phyloP scores from a whole-genome alignment of 2,329 filamentous ascomycete species.

The Nakataea oryzae region DNA sequence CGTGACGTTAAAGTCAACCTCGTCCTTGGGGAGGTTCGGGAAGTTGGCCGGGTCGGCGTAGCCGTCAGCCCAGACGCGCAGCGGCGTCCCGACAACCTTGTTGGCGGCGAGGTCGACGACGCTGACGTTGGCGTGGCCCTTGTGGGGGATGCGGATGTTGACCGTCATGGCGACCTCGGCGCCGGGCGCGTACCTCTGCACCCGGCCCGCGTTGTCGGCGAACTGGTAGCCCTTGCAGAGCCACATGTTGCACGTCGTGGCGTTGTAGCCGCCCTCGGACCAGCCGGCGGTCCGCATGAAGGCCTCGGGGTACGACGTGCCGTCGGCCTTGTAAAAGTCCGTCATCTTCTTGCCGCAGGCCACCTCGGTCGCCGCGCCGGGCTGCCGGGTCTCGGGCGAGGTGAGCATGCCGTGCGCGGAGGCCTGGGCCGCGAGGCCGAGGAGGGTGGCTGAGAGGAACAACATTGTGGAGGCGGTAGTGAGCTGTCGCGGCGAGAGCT shows the following conservation, averaged over 20 bases:
- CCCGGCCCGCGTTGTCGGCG: slow-evolving; percentile 25
- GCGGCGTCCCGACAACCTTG: slow-evolving; percentile 33
- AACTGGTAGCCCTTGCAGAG: slow-evolving; percentile 29
- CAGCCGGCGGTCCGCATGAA: slow-evolving; percentile 15
- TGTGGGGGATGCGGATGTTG: slow-evolving; percentile 33
- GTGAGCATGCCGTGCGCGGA: slow-evolving; percentile 16
- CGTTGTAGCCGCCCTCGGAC: slow-evolving; percentile 12
- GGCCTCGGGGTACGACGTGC: slow-evolving; percentile 22
- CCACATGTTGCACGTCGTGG: slow-evolving; percentile 23
- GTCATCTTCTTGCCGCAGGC: slow-evolving; percentile 18
- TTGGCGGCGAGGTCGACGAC: slow-evolving; percentile 35
- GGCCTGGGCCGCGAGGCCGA: slow-evolving; percentile 8
- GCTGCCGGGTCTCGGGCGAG: slow-evolving; percentile 14
- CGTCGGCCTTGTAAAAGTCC: slow-evolving; percentile 19
- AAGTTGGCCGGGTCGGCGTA: slow-evolving; percentile 14
- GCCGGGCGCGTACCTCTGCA: slow-evolving; percentile 27
- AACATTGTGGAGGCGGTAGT: background rate
- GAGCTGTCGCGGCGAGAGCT: no score
- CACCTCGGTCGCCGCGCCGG: slow-evolving; percentile 15
- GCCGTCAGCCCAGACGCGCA: slow-evolving; percentile 15
- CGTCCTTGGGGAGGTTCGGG: slow-evolving; percentile 15
- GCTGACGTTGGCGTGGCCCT: slow-evolving; percentile 35
- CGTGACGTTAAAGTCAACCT: slow-evolving; percentile 18
- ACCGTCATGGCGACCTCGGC: slow-evolving; percentile 29
- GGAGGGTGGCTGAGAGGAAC: slow-evolving; percentile 7